Evolutionary conservation across 495 filamentous ascomycete species (phyloP), one percentile per base, ranked within the genome.

Genomic region (Aspergillus baeticus): DNA sequence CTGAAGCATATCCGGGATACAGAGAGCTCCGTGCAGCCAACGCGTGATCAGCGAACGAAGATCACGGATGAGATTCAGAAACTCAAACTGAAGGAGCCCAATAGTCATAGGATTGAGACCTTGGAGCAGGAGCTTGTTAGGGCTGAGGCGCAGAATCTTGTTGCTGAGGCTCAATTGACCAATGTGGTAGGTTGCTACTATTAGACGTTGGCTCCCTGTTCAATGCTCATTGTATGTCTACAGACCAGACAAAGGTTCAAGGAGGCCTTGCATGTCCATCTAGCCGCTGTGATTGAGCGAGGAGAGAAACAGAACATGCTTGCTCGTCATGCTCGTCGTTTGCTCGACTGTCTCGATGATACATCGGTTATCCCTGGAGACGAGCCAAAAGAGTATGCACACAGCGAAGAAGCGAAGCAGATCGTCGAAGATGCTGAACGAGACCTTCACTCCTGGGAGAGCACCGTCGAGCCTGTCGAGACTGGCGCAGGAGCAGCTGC

Each of bases 231-330:
- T 38, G 45, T 52, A 10, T 23, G 46, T 14, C 2, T 15, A 22
- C 58, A 92, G 87, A 98, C 94, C 11, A 84, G 94, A 43, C 86
- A 89, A 63, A 98, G 96, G 72, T 77, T 98, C 62, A 96, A 95
- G 71, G 89, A 96, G 74, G 91, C 94, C 37, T 96, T 91, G 69
- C 89, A 91, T 59, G 69, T 88, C 51, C 91, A 97, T 61, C 85
- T 92, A 56, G 84, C 88, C 10, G 92, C 91, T 33, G 87, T 89
- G 11, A 91, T 98, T 62, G 94, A 98, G 75, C 89, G 93, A 39
- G 91, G 91, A 10, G 94, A 98, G 73, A 98, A 98, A 77, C 93
- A 97, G 71, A 87, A 88, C 58, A 87, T 98, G 53, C 84, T 98
- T 18, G 95, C 95, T 29, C 85, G 85, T 41, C 92, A 98, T 63